Conservation (phyloP, 1,139 yeast genomes). For the Casaregolazyma lundiana region DNA sequence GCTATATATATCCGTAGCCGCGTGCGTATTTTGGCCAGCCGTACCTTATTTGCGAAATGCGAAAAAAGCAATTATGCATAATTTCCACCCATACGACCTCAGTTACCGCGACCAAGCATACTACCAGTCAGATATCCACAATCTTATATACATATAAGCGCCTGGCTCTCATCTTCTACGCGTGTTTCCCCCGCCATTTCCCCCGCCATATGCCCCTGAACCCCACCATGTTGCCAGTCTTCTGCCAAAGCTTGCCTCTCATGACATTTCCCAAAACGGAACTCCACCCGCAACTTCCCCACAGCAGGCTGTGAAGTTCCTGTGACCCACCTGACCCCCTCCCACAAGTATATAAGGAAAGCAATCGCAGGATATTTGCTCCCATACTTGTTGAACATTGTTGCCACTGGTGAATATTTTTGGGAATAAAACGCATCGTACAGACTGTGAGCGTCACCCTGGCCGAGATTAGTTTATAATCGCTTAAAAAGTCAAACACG, state of each 20-base stretch:
- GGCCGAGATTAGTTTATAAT: not conserved
- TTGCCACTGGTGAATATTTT: too few species aligned
- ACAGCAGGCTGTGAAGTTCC: not conserved
- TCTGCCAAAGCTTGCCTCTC: not conserved
- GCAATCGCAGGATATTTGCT: not conserved
- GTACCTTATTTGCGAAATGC: not conserved
- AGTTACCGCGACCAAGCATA: too few species aligned
- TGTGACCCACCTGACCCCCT: not conserved
- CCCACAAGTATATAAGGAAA: not conserved
- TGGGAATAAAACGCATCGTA: not conserved
- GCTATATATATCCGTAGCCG: not conserved
- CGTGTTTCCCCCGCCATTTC: not conserved
- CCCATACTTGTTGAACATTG: not conserved
- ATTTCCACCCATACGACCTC: too few species aligned
- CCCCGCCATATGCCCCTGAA: not conserved
- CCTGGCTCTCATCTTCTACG: too few species aligned
- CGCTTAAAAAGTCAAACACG: not conserved
- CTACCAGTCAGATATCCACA: too few species aligned
- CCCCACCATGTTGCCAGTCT: not conserved
- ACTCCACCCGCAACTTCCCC: not conserved
- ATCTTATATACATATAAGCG: too few species aligned
- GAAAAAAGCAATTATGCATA: not conserved
- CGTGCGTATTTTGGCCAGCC: not conserved
- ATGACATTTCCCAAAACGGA: slow-evolving; percentile 1
- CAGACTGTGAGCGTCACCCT: not conserved